Conservation (phyloP, 495 filamentous ascomycete genomes). For the Corynascus novoguineensis region DNA sequence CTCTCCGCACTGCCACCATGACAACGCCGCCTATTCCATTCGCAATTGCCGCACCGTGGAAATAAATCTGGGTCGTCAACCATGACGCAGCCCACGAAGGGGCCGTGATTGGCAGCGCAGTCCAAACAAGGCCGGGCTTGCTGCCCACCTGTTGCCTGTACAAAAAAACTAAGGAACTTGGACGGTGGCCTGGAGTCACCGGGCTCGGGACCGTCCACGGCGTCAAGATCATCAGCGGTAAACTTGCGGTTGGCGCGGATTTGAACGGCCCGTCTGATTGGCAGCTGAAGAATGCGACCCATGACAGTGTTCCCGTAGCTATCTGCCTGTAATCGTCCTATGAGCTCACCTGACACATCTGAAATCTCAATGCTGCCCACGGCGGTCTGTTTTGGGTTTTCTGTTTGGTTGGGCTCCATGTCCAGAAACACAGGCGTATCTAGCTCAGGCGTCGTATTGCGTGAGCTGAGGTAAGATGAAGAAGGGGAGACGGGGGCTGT, state of each 20-base stretch:
- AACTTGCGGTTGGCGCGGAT: constrained; percentile 27
- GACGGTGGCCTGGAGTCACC: constrained; percentile 24
- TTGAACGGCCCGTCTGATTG: constrained; percentile 24
- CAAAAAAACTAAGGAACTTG: constrained; percentile 30
- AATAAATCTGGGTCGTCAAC: constrained; percentile 22
- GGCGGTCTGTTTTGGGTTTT: not conserved
- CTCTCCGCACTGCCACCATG: constrained; percentile 4
- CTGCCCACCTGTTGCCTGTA: constrained; percentile 29
- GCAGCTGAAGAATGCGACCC: constrained; percentile 12
- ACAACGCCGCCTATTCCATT: constrained; percentile 31
- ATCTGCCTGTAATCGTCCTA: constrained; percentile 18
- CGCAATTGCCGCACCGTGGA: constrained; percentile 32
- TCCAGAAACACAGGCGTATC: constrained; percentile 1
- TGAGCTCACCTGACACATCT: constrained; percentile 12
- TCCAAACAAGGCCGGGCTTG: constrained; percentile 22
- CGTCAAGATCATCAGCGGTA: constrained; percentile 20
- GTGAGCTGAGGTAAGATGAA: constrained; percentile 9
- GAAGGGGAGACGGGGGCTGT: not conserved
- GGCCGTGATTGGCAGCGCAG: constrained; percentile 22
- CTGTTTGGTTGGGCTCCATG: not conserved
- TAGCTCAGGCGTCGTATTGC: constrained; percentile 6
- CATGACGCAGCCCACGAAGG: constrained; percentile 25
- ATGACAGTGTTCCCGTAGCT: constrained; percentile 17
- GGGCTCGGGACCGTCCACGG: constrained; percentile 17
- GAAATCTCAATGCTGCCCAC: constrained; percentile 9